A percentile compares a stretch with the other conserved stretches of the same genome.
Evolutionary conservation across 345 rosid species (phyloP).

Genomic region (Geranium brycei): DNA sequence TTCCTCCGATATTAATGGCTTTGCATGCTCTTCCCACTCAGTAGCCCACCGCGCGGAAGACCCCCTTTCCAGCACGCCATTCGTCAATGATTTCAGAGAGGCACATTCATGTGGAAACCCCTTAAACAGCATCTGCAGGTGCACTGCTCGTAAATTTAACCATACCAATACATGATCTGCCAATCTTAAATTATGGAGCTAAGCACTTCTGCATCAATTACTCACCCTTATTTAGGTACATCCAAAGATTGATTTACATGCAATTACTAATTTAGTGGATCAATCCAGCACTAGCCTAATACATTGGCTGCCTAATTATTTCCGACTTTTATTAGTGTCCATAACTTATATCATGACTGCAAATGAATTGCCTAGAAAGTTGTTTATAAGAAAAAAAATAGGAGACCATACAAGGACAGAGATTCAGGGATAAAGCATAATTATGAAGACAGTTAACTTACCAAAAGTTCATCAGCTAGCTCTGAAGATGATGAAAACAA

Average conservation of each 20-base stretch:
- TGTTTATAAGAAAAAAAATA: not conserved
- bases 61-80: conserved; percentile 54
- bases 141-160: not conserved
- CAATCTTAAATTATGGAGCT: not conserved
- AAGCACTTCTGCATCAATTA: not conserved
- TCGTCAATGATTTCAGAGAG: conserved; percentile 42
- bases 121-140: conserved; percentile 59
- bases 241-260: not conserved
- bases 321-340: not conserved
- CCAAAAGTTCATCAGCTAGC: conserved; percentile 75
- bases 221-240: not conserved
- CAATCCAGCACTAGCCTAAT: not conserved
- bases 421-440: not conserved
- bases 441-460: conserved; percentile 15
- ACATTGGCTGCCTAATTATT: not conserved
- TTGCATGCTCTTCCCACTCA: conserved; percentile 89
- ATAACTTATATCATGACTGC: not conserved
- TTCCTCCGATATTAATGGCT: conserved; percentile 54
- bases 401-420: not conserved
- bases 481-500: conserved; percentile 97
- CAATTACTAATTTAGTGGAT: not conserved
- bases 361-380: not conserved
- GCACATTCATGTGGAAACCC: conserved; percentile 67
- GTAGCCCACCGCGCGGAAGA: conserved; percentile 68
- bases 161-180: not conserved